Base-by-base conservation (phyloP, 1,284 basidiomycete species). In the Pterulicium gracile region DNA sequence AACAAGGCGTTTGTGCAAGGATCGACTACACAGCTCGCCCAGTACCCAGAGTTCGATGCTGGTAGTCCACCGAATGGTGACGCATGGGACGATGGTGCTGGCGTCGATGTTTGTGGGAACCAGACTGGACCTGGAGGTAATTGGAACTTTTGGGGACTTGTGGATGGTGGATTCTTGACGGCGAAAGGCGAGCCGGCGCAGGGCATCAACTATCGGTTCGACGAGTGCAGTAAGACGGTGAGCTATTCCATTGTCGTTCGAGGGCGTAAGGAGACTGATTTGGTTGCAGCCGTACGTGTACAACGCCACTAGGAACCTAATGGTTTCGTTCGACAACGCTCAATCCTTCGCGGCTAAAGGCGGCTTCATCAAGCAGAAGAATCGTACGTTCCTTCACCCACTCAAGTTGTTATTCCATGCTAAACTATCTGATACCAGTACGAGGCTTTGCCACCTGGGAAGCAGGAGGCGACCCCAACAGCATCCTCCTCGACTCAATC, bases 141-240 rank as follows among this genome's bases (percentile, higher is more conserved):
- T 47, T 81, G 70, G 53, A 68, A 74, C 47, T 84, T 80, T 60
- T 75, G 75, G 70, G 79, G 71, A 1, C 58, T 86, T 49, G 63
- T 83, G 23, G 57, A 68, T 1, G 61, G 54, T 12, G 77, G 77
- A 2, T 80, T 73, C 61, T 62, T 86, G 43, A 67, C 62, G 40
- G 23, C 57, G 5, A 66, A 77, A 52, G 82, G 81, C 21, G 68
- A 71, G 4, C 63, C 64, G 20, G 66, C 68, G 4, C 51, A 56
- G 2, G 72, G 72, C 2, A 76, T 81, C 55, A 56, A 62, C 19
- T 74, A 72, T 53, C 54, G 64, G 21, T 84, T 70, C 54, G 79
- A 84, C 52, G 57, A 69, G 5, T 85, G 82, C 63, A 79, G 73
- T 50, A 71, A 85, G 62, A 85, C 82, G 45, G 81, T 83, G 49